Evolutionary conservation across 805 yeast species (phyloP), one percentile per base, ranked within the genome.

Genomic region (Dipodascus albidus): DNA sequence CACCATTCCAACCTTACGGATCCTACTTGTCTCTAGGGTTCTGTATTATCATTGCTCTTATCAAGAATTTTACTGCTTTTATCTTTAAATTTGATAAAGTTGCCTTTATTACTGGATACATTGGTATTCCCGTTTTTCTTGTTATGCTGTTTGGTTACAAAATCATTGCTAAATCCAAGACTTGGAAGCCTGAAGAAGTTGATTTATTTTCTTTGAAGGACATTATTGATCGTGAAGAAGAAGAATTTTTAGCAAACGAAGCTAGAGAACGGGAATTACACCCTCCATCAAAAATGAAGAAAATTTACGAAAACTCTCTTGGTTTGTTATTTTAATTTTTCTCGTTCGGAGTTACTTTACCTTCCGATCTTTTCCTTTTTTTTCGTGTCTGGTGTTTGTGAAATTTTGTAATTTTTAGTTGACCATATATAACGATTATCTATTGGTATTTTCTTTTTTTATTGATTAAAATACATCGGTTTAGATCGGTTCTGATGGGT

Each of bases 11-110:
- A 68, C 87, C 87, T 56, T 84, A 75, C 62, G 87, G 83, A 51
- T 70, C 86, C 1, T 83, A 74, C 61, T 56, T 81, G 59, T 80
- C 88, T 1, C 67, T 85, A 51, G 60, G 64, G 41, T 63, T 81
- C 57, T 81, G 86, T 66, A 54, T 69, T 52, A 53, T 84, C 52
- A 72, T 85, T 55, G 74, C 82, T 8, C 60, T 85, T 49, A 78
- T 81, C 64, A 85, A 85, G 69, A 83, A 83, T 60, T 84, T 83
- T 66, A 80, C 87, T 0, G 89, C 80, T 2, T 85, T 85, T 71
- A 70, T 85, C 59, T 80, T 80, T 51, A 56, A 42, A 70, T 65
- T 85, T 65, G 76, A 78, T 58, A 81, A 81, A 69, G 78, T 80
- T 67, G 73, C 73, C 19, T 86, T 86, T 64, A 82, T 85, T 62